Base-by-base conservation (phyloP, 345 rosid genomes). In the Eucalyptus microcorys region DNA sequence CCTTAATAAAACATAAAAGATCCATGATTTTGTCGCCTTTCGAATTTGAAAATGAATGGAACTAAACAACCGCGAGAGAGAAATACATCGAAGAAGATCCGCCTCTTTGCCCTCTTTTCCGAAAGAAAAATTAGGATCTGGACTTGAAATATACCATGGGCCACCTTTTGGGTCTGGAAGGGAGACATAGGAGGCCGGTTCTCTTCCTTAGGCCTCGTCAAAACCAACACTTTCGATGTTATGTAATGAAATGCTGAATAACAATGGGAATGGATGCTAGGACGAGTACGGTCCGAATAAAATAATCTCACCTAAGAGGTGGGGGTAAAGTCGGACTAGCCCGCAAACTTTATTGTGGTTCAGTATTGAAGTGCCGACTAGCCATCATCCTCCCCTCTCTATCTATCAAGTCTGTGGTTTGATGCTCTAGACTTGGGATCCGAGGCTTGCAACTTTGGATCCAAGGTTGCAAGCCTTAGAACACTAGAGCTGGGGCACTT, bases 361-460 rank as follows among this genome's bases (percentile, higher is more conserved):
- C 2, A 9, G 12, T 8, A 21, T 53, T 53, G 11, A 22, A 53
- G 59, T 22, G 59, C 1, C 7, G 5, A 53, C 1, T 55, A 55
- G 59, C 27, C 27, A 53, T 53, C 3, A 8, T 53, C 59, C 59
- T 21, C 2, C 27, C 11, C 27, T 21, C 27, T 22, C 26, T 8
- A 21, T 53, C 27, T 53, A 8, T 53, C 3, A 9, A 21, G 11
- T 55, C 6, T 1, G 0, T 9, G 59, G 2, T 55, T 24, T 10
- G 27, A 55, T 55, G 27, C 59, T 55, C 27, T 55, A 55, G 59
- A 55, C 59, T 24, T 55, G 27, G 26, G 59, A 55, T 21, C 26
- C 11, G 59, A 53, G 59, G 27, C 10, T 53, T 53, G 59, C 10
- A 22, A 53, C 26, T 0, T 53, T 8, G 59, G 9, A 53, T 53